Percentiles rank a stretch among this genome's conserved stretches.
Evolutionary conservation across 2,329 filamentous ascomycete species (phyloP).

Genomic region (Penicillium sp.): DNA sequence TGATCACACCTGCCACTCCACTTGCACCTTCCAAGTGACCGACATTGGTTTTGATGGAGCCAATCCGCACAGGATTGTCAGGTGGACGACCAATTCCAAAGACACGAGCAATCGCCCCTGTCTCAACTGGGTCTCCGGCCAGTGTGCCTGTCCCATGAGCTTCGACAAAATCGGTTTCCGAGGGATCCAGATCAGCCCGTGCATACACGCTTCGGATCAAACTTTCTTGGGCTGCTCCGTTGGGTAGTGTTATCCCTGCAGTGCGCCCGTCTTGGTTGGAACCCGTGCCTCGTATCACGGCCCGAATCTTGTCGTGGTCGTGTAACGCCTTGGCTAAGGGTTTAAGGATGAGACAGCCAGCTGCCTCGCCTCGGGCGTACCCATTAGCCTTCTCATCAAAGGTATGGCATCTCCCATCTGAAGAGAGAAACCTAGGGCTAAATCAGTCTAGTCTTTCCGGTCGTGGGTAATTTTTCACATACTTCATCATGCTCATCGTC

Average conservation of each 20-base stretch:
- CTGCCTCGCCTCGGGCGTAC: slow-evolving; percentile 48
- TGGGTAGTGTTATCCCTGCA: slow-evolving; percentile 45
- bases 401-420: slow-evolving; percentile 28
- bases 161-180: slow-evolving; percentile 23
- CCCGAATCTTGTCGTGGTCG: slow-evolving; percentile 43
- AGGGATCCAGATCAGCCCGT: slow-evolving; percentile 19
- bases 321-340: slow-evolving; percentile 39
- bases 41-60: slow-evolving; percentile 22
- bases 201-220: slow-evolving; percentile 30
- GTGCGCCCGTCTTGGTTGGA: slow-evolving; percentile 48
- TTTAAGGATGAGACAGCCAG: slow-evolving; percentile 43
- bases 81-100: slow-evolving; percentile 16
- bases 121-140: slow-evolving; percentile 30
- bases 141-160: slow-evolving; percentile 31
- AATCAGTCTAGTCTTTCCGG: neutral
- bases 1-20: slow-evolving; percentile 36
- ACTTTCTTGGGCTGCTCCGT: slow-evolving; percentile 27
- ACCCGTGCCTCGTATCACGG: slow-evolving; percentile 42
- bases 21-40: slow-evolving; percentile 28
- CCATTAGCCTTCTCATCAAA: slow-evolving; percentile 44
- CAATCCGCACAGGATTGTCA: slow-evolving; percentile 18
- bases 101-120: slow-evolving; percentile 19
- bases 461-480: neutral
- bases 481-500: slow-evolving; percentile 22
- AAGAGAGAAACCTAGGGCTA: slow-evolving; percentile 21